Evolutionary conservation across 1,284 basidiomycete species (phyloP), one percentile per base, ranked within the genome.

Genomic region (Coniferiporia sulphurascens): DNA sequence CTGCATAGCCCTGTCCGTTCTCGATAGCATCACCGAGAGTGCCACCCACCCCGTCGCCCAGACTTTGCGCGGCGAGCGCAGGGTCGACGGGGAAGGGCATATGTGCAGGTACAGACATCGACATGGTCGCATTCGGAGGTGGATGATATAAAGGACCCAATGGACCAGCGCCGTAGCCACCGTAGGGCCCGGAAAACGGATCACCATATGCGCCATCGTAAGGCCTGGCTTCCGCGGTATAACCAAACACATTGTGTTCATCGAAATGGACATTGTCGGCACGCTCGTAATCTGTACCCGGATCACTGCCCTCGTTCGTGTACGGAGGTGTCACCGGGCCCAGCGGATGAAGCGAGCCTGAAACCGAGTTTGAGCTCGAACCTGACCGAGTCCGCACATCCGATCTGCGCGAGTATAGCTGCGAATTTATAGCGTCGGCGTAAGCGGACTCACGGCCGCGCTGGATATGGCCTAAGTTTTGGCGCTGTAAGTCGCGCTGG

Each of bases 341-440:
- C 44, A 8, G 3, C 44, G 13, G 38, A 10, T 41, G 38, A 10
- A 10, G 38, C 44, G 19, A 9, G 41, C 41, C 41, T n/a, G 41
- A 43, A 7, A 2, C 41, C 12, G n/a, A 12, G 41, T n/a, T 43
- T n/a, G 10, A n/a, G 41, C 41, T 7, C 41, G 41, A 43, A n/a
- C 41, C 41, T 3, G 44, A 17, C 8, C 44, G 44, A 12, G 44
- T 46, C 12, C 44, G 44, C 12, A 46, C 35, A 15, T 52, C 41
- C 17, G 51, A 52, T 34, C 13, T 27, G 17, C 36, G 68, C 65
- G 21, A 76, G 41, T 52, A 52, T 35, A 41, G 51, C 51, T 36
- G 35, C 51, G 51, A 5, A 21, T 50, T 6, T 13, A 51, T n/a
- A 27, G 22, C n/a, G 32, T n/a, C 32, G 17, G 27, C 9, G 13